Percentiles rank a stretch among this genome's conserved stretches.
phyloP scores from a whole-genome alignment of 2,329 filamentous ascomycete genomes.

The Dendryphion nanum region DNA sequence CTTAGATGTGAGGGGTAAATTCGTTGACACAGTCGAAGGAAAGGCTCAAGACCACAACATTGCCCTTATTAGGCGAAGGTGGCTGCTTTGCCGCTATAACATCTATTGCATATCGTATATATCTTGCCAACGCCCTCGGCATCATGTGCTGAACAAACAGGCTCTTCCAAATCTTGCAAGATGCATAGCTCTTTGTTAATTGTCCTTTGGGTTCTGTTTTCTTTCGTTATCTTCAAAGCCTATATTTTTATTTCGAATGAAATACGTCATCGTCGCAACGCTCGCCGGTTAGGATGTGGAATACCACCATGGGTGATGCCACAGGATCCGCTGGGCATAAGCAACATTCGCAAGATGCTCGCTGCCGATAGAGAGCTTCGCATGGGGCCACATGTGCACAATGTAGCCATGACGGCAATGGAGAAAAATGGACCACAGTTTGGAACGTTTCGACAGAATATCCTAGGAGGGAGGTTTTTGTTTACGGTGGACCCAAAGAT shows the following conservation, averaged over 20 bases:
- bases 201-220: conserved; percentile 24
- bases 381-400: conserved; percentile 29
- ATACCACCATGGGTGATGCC: conserved; percentile 39
- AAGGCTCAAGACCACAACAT: too few relatives aligned
- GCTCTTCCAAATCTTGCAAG: too few relatives aligned
- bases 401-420: conserved; percentile 17
- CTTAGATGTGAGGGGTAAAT: too few relatives aligned
- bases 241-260: conserved; percentile 14
- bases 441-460: conserved; percentile 24
- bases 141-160: too few relatives aligned
- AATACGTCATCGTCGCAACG: conserved; percentile 33
- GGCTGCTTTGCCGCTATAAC: too few relatives aligned
- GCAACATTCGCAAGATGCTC: conserved; percentile 42
- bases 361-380: conserved; percentile 36
- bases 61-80: too few relatives aligned
- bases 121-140: too few relatives aligned
- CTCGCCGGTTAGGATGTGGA: conserved; percentile 45
- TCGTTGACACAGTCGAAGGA: too few relatives aligned
- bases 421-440: conserved; percentile 17
- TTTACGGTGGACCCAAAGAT: conserved; percentile 46
- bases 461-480: conserved; percentile 12
- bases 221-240: conserved; percentile 32
- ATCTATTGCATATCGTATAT: too few relatives aligned
- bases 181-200: conserved; percentile 30
- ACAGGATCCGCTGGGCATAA: conserved; percentile 49